Evolutionary conservation across 305 asterid species (phyloP), one percentile per base, ranked within the genome.

Genomic region (Striga hermonthica): DNA sequence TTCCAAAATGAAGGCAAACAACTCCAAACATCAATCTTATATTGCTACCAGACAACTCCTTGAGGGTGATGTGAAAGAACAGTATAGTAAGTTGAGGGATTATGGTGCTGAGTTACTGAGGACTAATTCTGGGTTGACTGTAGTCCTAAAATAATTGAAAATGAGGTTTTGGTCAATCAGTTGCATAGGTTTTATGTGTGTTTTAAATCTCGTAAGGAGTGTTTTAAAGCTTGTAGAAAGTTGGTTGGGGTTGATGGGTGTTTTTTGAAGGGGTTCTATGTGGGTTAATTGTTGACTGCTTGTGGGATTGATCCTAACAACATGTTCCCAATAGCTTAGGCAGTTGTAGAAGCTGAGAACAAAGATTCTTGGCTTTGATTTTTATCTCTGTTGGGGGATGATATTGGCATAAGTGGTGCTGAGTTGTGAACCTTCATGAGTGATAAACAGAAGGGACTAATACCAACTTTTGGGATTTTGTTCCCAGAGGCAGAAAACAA

Each of bases 251-350:
- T 57, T 4, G 43, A 36, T 36, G 15, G 41, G 0, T 57, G 15
- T 35, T 57, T 57, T 35, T 10, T 57, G 16, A 57, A 10, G 15
- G 62, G 62, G 15, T 15, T 0, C 3, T 8, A 11, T 3, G 43
- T 15, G 1, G 62, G 43, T 1, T 43, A 57, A 1, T 6, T 57
- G 2, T 11, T 57, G 16, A 38, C 16, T n/a, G 64, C 64, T 9
- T 31, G 38, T 5, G 48, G 64, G 5, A 3, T 59, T 3, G 64
- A 59, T 39, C 49, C 49, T 5, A 59, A 59, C 49, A n/a, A 59
- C 6, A 59, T 59, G 9, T 37, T 37, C 7, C 48, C 49, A 12
- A 59, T 59, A 3, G 45, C 62, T 10, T 57, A 34, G 35, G 64
- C 34, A 59, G 14, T 37, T 5, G n/a, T 59, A 6, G 49, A 59